Evolutionary conservation across 176 grass and related monocot genomes (phyloP), one percentile per base, ranked within the genome.

Genomic region (Oryza nivara): DNA sequence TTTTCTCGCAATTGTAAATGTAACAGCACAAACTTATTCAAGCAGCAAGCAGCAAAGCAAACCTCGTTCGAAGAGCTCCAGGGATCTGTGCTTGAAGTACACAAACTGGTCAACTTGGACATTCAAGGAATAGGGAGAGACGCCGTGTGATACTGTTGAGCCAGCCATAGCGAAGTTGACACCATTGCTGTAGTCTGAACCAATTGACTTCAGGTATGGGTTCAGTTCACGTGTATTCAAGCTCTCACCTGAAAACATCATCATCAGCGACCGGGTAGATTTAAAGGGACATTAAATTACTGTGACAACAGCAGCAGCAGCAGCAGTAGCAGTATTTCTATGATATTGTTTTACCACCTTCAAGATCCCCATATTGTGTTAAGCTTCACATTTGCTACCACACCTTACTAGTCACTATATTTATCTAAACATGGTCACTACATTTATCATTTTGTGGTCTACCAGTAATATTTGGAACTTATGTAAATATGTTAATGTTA

Each of bases 101-200:
- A 95, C 72, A 34, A 98, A 98, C 82, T 98, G 95, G 35, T 88
- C 77, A 9, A 94, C 54, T 82, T 98, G 95, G 68, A 95, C 88
- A 43, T 91, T 83, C 68, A 93, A 49, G 43, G 92, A 88, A 70
- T 91, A 98, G 44, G 80, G 45, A 35, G 85, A 75, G 66, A 79
- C 68, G 7, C 83, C 83, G 5, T 92, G 92, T 0, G 72, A 45
- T 25, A 80, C 86, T 6, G 82, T 90, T 0, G 92, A 89, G 61
- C 95, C 95, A 0, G 87, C 78, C 75, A 98, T 88, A 20, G 95
- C 95, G 11, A 98, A 98, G 76, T 98, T 95, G 52, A 83, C 92
- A 4, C 95, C 95, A 49, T 94, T 94, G 79, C 82, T 93, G 86
- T 95, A 98, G 79, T 98, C 86, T 40, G 92, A 89, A 47, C 91